Base-by-base conservation (phyloP, 2,329 filamentous ascomycete genomes). In the Penicillium digitatum region DNA sequence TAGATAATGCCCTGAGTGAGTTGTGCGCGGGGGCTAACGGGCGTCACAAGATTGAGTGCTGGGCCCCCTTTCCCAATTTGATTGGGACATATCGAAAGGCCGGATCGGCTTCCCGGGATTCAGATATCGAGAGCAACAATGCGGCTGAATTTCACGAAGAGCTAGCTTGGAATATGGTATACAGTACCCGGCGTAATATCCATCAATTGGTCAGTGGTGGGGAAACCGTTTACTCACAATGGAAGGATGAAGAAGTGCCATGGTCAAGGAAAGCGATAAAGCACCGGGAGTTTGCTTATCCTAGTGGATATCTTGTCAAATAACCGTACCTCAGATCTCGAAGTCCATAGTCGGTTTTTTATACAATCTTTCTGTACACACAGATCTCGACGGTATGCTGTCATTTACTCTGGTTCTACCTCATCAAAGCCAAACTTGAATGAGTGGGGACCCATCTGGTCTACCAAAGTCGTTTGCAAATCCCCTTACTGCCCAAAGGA, bases 1-100 rank as follows among this genome's bases (percentile, higher is more conserved):
- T 73, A 37, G 80, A 82, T 57, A 68, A 79, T 29, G 71, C 78
- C 58, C 60, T 82, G 46, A 65, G 76, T 11, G 74, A 76, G 48
- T 78, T 78, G 66, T 81, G 79, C 60, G 75, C 77, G 24, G 76
- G 75, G 0, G 43, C 54, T 26, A 18, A 39, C 6, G 61, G 67
- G 6, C 60, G 69, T 8, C 68, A 69, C 0, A 68, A 59, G 42
- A 72, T 47, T 61, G 66, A 38, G 58, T 72, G 54, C 69, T 74
- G 48, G 72, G 68, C 42, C 75, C 79, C 65, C 39, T 81, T 56
- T 71, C 79, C 78, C 0, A 68, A 71, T 29, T 63, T 82, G 3
- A 78, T 82, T 61, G 72, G 78, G n/a, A 76, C 79, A 16, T 76
- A 80, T 56, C 69, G 75, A 1, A 63, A 72, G 0, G 70, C 70